phyloP scores from a whole-genome alignment of 2,329 filamentous ascomycete genomes.

The Ampelomyces quisqualis region DNA sequence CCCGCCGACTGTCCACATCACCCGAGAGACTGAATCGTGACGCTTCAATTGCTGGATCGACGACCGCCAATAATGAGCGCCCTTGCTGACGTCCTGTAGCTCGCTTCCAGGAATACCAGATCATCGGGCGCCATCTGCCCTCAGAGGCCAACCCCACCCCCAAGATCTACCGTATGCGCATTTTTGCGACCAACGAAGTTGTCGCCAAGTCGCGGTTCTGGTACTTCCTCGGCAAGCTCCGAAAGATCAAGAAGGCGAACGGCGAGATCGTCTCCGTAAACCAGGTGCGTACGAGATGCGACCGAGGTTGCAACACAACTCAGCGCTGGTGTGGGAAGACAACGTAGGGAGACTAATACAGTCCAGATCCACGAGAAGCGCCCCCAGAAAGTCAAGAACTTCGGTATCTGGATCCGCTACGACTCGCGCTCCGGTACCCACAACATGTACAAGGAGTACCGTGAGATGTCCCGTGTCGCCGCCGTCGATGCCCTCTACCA shows the following conservation, averaged over 20 bases:
- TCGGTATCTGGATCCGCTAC: conserved; percentile 99
- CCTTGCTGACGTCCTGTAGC: conserved; percentile 58
- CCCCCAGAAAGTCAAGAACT: conserved; percentile 99
- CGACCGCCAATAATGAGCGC: conserved; percentile 6
- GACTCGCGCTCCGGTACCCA: conserved; percentile 99
- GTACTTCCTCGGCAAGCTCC: conserved; percentile 99
- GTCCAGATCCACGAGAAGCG: conserved; percentile 94
- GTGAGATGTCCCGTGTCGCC: conserved; percentile 94
- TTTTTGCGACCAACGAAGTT: conserved; percentile 96
- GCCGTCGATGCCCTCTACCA: conserved; percentile 97
- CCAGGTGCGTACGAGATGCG: conserved; percentile 64
- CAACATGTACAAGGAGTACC: conserved; percentile 99
- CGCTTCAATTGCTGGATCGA: conserved; percentile 35
- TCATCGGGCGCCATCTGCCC: conserved; percentile 99
- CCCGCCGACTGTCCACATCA: background rate
- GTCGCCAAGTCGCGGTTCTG: conserved; percentile 99
- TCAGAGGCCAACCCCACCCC: conserved; percentile 95
- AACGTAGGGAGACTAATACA: conserved; percentile 14
- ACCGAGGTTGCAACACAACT: background rate
- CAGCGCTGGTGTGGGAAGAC: background rate
- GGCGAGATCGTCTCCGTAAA: conserved; percentile 98
- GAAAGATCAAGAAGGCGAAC: conserved; percentile 99
- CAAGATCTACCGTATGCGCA: conserved; percentile 99
- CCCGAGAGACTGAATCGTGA: background rate
- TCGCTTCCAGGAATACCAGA: conserved; percentile 99